Evolutionary conservation across 148 eudicot genomes (phyloP), one percentile per base, ranked within the genome.

Genomic region (Fagopyrum esculentum): DNA sequence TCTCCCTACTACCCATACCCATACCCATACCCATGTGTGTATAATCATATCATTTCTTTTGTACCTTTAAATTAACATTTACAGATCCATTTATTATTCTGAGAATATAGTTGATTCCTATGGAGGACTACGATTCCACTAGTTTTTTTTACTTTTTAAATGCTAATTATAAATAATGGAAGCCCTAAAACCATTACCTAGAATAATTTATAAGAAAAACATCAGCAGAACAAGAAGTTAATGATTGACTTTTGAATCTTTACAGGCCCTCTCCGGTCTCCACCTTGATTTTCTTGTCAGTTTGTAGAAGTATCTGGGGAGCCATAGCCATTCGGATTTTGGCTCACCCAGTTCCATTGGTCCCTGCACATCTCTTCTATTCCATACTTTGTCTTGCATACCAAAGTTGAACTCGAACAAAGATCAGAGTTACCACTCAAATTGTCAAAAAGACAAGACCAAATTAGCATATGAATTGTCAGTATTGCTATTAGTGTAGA

Each of bases 331-430:
- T 88, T 86, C 3, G 98, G 98, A 76, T 93, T 91, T 82, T 91
- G 89, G 92, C 87, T 89, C 11, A 97, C 97, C 98, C 97, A 91
- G 80, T 91, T 93, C 98, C 98, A 93, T 72, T 86, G 98, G 69
- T 93, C 98, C 46, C 92, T 85, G 70, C 97, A 91, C 98, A 93
- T 93, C 79, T 93, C 98, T 10, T 89, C 92, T 3, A 90, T 83
- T n/a, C 92, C 93, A 74, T 85, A 85, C 77, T 85, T 90, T 15
- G 98, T 93, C 88, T 96, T 93, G 90, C 83, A 81, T 22, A 17
- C 6, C 6, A 43, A 54, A 26, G 78, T 59, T 43, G 29, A 43
- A 56, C 45, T 75, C 29, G 77, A 69, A 72, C 79, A 77, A 45
- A 74, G 77, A 29, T 30, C 77, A n/a, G 77, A 46, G 19, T 15